Evolutionary conservation across 106 monocot genomes (phyloP).

Genomic region (Chionographis japonica): DNA sequence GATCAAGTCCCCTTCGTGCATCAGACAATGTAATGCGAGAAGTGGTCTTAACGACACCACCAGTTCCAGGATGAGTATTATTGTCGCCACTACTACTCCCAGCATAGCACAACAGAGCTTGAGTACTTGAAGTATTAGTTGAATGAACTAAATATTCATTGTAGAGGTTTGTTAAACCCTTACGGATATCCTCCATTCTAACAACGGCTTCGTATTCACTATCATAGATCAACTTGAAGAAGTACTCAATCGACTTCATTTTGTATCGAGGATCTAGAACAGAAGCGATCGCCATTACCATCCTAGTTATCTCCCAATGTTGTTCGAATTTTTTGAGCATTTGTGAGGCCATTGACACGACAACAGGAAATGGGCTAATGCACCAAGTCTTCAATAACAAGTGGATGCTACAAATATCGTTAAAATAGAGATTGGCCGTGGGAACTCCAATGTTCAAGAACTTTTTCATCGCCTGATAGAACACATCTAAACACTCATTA

Average conservation of each 20-base stretch:
- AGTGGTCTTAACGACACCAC: conserved; percentile 27
- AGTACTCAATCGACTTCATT: conserved; percentile 84
- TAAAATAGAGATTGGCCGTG: conserved; percentile 76
- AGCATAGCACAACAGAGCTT: conserved; percentile 35
- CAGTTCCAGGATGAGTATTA: conserved; percentile 13
- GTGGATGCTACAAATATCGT: conserved; percentile 73
- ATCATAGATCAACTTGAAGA: conserved; percentile 57
- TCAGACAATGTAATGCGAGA: conserved; percentile 62
- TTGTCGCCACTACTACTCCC: conserved; percentile 24
- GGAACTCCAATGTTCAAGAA: conserved; percentile 41
- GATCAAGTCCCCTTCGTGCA: conserved; percentile 64
- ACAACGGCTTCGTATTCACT: conserved; percentile 44
- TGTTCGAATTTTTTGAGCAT: conserved; percentile 78
- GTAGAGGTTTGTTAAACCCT: conserved; percentile 51
- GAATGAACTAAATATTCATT: conserved; percentile 58
- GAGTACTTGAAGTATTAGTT: conserved; percentile 33
- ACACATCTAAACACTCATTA: conserved; percentile 46
- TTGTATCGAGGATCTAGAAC: conserved; percentile 89
- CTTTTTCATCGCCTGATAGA: conserved; percentile 56
- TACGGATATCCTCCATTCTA: conserved; percentile 45
- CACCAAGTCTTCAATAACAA: conserved; percentile 57
- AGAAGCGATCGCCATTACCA: conserved; percentile 61
- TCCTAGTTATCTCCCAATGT: conserved; percentile 59
- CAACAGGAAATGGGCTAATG: conserved; percentile 29
- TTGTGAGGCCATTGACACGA: conserved; percentile 44